These are phyloP conservation scores for Isochrysis galbana DNA, from an alignment of 78 protist species.

Conservation along the genomic window DNA sequence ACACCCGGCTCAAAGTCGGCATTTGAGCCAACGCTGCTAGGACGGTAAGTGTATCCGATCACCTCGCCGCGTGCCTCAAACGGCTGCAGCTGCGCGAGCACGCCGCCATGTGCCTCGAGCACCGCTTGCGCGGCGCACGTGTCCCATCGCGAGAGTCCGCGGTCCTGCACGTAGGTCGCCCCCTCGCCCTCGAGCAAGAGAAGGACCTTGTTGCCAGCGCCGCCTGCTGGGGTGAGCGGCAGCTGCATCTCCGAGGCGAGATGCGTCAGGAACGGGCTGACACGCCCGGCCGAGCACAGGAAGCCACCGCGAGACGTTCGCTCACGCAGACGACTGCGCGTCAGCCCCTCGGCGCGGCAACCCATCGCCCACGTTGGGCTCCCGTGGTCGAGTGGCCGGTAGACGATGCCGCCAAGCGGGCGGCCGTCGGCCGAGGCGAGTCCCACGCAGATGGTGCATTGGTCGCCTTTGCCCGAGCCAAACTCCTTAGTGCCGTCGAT, in stretches of 20 bases:
- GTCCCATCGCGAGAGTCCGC: constrained; percentile 51
- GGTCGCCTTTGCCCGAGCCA: background rate
- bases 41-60: background rate
- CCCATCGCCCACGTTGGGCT: constrained; percentile 29
- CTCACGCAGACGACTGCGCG: background rate
- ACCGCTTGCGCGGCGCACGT: constrained; percentile 59
- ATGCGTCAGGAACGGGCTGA: background rate
- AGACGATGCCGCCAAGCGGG: constrained; percentile 28
- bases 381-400: constrained; percentile 1
- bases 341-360: background rate
- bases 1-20: background rate
- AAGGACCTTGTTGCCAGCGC: constrained; percentile 54
- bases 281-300: background rate
- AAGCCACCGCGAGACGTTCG: background rate
- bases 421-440: constrained; percentile 10
- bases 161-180: constrained; percentile 32
- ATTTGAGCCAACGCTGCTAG: background rate
- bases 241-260: background rate
- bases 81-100: background rate
- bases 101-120: constrained; percentile 47
- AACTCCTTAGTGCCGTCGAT: constrained; percentile 65
- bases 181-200: constrained; percentile 42
- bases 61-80: background rate
- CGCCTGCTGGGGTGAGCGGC: constrained; percentile 19
- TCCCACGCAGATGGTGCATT: constrained; percentile 53